Evolutionary conservation across 148 eudicot species (phyloP), one percentile per base, ranked within the genome.

Genomic region (Limonium bicolor): DNA sequence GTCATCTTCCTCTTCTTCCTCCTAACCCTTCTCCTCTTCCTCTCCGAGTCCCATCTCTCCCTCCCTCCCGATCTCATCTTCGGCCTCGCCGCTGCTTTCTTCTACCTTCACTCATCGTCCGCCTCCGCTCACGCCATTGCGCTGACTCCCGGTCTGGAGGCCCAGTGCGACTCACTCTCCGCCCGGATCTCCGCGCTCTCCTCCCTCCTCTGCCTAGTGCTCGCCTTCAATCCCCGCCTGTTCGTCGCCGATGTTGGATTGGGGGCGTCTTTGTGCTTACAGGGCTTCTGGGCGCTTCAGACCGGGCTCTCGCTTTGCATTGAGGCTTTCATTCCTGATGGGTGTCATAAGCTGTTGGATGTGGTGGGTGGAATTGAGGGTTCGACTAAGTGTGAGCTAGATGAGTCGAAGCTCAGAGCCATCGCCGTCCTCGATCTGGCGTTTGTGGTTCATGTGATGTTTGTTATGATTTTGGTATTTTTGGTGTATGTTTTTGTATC

Each of bases 291-390:
- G 97, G 63, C 68, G 0, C 43, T 88, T 3, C 94, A 88, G 54
- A 74, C 84, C 0, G 87, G 86, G 0, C 48, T 88, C 1, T 67
- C 94, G 0, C 84, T 88, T 23, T 70, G 77, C 19, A 86, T 80
- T 0, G 97, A 88, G 20, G 84, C 83, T 2, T 83, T 88, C 23
- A 69, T 88, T 1, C 97, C 97, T 0, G 74, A 88, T 20, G 97
- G 97, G 0, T 88, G 97, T 31, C 94, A 88, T 22, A 68, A 67
- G 59, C 66, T 83, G 30, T 65, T 88, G 8, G 94, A 83, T 21
- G 92, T 88, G 11, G 82, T 62, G 3, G 55, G 58, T 6, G 94
- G 97, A 0, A 79, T 88, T 0, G 87, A 80, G 49, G 92, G 97
- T 1, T 77, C 92, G 4, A 88, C 97, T 8, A 75, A 62, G 62